phyloP scores from a whole-genome alignment of 2,329 filamentous ascomycete genomes.

The Fusarium cyanostomum region DNA sequence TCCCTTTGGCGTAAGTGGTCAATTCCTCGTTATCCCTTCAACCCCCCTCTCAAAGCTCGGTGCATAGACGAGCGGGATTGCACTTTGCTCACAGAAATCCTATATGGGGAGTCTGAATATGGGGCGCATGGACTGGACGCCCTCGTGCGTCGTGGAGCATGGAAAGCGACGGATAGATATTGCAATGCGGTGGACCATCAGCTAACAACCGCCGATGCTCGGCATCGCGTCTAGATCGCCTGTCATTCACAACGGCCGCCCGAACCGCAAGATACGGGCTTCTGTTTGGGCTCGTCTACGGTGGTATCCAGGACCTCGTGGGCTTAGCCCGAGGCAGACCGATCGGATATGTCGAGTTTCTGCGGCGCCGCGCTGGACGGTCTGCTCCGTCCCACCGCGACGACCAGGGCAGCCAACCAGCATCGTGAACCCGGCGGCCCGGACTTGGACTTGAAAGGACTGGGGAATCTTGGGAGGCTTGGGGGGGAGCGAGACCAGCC shows the following conservation, averaged over 20 bases:
- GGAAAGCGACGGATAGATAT: conserved; percentile 43
- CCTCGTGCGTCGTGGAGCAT: conserved; percentile 6
- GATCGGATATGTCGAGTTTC: conserved; percentile 78
- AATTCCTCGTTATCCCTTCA: neutral
- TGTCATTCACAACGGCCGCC: conserved; percentile 79
- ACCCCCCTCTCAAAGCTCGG: conserved; percentile 1
- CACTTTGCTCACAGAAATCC: conserved; percentile 16
- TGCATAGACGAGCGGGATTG: conserved; percentile 24
- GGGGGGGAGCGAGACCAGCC: neutral
- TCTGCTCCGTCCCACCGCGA: conserved; percentile 21
- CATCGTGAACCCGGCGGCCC: conserved; percentile 16
- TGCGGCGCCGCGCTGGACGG: conserved; percentile 55
- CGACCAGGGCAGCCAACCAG: conserved; percentile 22
- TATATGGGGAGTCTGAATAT: conserved; percentile 31
- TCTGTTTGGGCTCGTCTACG: conserved; percentile 80
- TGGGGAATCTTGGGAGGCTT: conserved; percentile 1
- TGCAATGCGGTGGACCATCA: conserved; percentile 29
- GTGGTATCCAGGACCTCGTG: conserved; percentile 80
- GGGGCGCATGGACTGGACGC: neutral
- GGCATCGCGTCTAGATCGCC: conserved; percentile 67
- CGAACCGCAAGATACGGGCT: conserved; percentile 84
- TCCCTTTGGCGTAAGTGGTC: conserved; percentile 79
- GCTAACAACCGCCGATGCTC: conserved; percentile 45
- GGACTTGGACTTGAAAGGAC: conserved; percentile 11
- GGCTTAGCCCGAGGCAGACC: conserved; percentile 74